Evolutionary conservation across 1,284 basidiomycete genomes (phyloP), one percentile per base, ranked within the genome.

Genomic region (Thecaphora frezii): DNA sequence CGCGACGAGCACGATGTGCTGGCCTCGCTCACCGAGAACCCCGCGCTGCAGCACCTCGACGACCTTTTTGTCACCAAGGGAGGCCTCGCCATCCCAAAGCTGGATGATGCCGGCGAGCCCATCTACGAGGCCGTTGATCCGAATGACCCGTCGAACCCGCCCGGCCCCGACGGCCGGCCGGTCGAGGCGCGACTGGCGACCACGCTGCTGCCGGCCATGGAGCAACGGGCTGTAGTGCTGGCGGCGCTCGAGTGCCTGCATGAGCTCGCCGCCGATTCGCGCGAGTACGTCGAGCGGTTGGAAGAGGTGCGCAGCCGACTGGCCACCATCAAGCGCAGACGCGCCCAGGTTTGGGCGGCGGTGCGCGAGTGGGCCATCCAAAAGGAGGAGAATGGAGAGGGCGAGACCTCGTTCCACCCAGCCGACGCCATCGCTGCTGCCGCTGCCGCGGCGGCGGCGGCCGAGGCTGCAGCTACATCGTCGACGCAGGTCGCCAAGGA

Each of bases 281-380:
- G 79, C 19, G 83, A 83, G 72, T 84, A 83, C 66, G 81, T 82
- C 51, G 81, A 82, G 50, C 73, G 82, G 14, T 68, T 84, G 23
- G 82, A 83, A 46, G 83, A 84, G 73, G 81, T 83, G 1, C 74
- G 82, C 30, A 78, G 80, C 58, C 64, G 82, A 25, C 75, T 83
- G 0, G 81, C 81, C 21, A 80, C 81, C 52, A 79, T 83, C 16
- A 80, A 81, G 36, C 72, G 81, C 25, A 76, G 77, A 1, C 76
- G 82, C 46, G 80, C 81, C 58, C 73, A 78, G 54, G 80, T 83
- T 0, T 83, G 82, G 82, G 69, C 75, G 28, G 80, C 81, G 2
- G 76, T 83, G 26, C 74, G 81, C 50, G 78, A 81, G 49, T 58
- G 80, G 76, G 73, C 69, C 24, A 43, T 77, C 28, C 62, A 71